phyloP scores from a whole-genome alignment of 2,329 filamentous ascomycete genomes.

The Hortaea sp. region DNA sequence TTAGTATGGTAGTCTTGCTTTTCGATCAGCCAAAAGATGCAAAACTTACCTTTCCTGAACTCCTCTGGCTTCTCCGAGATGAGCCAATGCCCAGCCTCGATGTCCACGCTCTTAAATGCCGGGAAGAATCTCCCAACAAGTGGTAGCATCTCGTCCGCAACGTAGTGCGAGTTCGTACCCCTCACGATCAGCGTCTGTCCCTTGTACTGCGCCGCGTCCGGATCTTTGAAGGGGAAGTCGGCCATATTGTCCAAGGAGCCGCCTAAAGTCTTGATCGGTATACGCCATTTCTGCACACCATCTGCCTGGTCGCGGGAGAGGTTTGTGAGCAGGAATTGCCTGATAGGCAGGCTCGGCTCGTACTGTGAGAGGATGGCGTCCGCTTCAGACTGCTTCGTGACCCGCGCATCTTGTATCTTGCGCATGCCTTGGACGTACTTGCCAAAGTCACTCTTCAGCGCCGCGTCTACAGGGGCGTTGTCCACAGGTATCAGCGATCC shows the following conservation, averaged over 20 bases:
- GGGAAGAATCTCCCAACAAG: conserved; percentile 76
- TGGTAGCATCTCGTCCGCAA: conserved; percentile 71
- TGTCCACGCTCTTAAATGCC: conserved; percentile 58
- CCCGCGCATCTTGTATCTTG: conserved; percentile 58
- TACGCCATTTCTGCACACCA: conserved; percentile 57
- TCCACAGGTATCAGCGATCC: conserved; percentile 72
- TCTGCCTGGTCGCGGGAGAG: conserved; percentile 48
- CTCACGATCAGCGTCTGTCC: conserved; percentile 73
- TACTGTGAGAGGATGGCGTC: conserved; percentile 67
- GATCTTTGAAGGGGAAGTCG: conserved; percentile 77
- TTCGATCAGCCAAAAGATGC: neutral
- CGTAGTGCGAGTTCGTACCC: conserved; percentile 66
- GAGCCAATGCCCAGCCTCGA: conserved; percentile 78
- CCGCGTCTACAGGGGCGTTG: conserved; percentile 79
- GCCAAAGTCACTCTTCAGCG: conserved; percentile 62
- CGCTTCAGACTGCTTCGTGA: conserved; percentile 65
- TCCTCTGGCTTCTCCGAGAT: conserved; percentile 78
- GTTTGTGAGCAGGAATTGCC: conserved; percentile 88
- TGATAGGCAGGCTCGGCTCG: conserved; percentile 64
- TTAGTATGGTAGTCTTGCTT: neutral
- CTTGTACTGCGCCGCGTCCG: conserved; percentile 56
- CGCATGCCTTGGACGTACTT: conserved; percentile 80
- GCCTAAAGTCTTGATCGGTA: conserved; percentile 65
- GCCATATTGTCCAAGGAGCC: conserved; percentile 63
- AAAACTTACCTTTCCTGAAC: conserved; percentile 58